Evolutionary conservation across 1,284 basidiomycete species (phyloP).

Genomic region (Puccinia triticina): DNA sequence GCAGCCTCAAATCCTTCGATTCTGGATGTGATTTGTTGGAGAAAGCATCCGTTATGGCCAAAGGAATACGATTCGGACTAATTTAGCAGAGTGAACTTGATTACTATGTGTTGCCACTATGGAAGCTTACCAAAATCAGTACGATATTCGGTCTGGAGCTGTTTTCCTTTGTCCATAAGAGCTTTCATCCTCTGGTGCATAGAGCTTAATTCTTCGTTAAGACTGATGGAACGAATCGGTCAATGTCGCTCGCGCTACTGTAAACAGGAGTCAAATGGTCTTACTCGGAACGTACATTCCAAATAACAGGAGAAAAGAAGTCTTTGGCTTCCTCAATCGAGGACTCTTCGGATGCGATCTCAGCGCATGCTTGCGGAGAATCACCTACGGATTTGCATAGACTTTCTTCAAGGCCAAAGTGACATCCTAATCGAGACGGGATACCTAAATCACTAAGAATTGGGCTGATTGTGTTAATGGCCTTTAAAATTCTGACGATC

Average conservation of each 20-base stretch:
- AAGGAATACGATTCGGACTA: neutral
- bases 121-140: constrained; percentile 26
- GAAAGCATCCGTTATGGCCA: no score
- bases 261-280: neutral
- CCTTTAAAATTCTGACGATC: constrained; percentile 68
- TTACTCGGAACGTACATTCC: constrained; percentile 43
- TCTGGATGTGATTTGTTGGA: constrained; percentile 13
- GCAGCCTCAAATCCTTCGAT: constrained; percentile 25
- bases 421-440: constrained; percentile 8
- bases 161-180: constrained; percentile 28
- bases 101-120: neutral
- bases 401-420: constrained; percentile 4
- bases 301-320: constrained; percentile 25
- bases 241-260: neutral
- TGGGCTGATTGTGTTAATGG: constrained; percentile 32
- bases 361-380: neutral
- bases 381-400: constrained; percentile 14
- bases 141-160: constrained; percentile 29
- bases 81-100: neutral
- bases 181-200: constrained; percentile 6
- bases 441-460: constrained; percentile 16
- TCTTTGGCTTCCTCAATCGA: constrained; percentile 34
- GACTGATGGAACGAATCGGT: constrained; percentile 9
- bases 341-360: neutral
- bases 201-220: constrained; percentile 24